Evolutionary conservation across 179 eudicot species (phyloP), one percentile per base, ranked within the genome.

Genomic region (Heliamphora pulchella): DNA sequence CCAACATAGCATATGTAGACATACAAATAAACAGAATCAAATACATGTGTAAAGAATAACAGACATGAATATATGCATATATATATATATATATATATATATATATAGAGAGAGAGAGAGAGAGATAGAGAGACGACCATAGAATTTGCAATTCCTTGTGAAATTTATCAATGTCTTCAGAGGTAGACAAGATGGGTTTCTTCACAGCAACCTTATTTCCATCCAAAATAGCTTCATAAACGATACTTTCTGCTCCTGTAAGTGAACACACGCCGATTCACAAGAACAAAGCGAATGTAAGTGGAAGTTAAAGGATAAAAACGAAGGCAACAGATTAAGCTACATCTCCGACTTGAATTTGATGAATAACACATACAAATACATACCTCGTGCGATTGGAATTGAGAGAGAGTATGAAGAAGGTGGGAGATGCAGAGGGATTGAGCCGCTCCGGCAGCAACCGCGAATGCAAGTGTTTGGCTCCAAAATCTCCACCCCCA

Each of bases 391-490:
- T 77, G 98, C 98, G 80, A 96, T 88, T 41, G 96, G 96, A 79
- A 88, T 84, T 7, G 83, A 85, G 66, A 94, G 85, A 55, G 96
- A 84, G 83, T 83, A 90, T 10, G 92, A 86, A 78, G 93, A 85
- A 84, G 99, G 85, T 31, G 86, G 88, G 54, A 96, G 96, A 82
- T 87, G 97, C 15, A 96, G 96, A 80, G 97, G 98, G 80, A 94
- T 91, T 31, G 89, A 79, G 18, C 81, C 68, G 89, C 99, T 96
- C 54, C 83, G 89, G 84, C 99, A 96, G 73, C 98, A 96, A 44
- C 99, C 98, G 53, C 98, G 83, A 39, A 91, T 84, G 86, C 97
- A 96, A 3, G 91, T 90, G 84, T 96, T 96, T n/a, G 97, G 97
- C 81, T 91, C 93, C 58, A 72, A 41, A 5, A 89, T 89, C 50